These are phyloP conservation scores for Aspergillus eucalypticola DNA, from an alignment of 2,329 filamentous ascomycete genomes.

Conservation along the genomic window DNA sequence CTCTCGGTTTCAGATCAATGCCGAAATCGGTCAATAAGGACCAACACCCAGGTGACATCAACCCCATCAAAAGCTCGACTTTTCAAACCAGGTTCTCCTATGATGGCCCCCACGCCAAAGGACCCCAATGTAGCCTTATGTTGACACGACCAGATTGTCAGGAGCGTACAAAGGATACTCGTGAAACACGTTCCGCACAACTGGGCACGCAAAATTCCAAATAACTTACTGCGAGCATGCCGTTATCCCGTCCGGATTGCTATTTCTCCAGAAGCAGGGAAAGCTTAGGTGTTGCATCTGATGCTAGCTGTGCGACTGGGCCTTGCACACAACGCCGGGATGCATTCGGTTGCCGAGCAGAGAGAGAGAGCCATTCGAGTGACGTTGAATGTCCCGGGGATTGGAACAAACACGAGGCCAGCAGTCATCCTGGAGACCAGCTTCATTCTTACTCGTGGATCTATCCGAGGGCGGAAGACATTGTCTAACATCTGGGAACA, in stretches of 20 bases:
- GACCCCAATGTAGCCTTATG: not conserved
- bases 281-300: slow-evolving; percentile 8
- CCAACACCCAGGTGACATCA: not conserved
- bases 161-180: not conserved
- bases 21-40: slow-evolving; percentile 1
- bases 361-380: not conserved
- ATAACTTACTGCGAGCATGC: not conserved
- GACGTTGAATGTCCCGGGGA: not conserved
- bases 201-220: not conserved
- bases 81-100: not conserved
- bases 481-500: slow-evolving; percentile 4
- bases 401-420: slow-evolving; percentile 4
- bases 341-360: not conserved
- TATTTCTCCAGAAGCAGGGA: not conserved
- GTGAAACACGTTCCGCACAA: not conserved
- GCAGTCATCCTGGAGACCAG: not conserved
- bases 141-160: not conserved
- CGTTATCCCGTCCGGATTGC: not conserved
- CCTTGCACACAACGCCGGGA: not conserved
- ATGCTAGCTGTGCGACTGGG: not conserved
- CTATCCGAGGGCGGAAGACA: slow-evolving; percentile 1
- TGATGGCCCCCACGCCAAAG: not conserved
- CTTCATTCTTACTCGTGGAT: not conserved
- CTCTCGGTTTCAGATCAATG: not conserved
- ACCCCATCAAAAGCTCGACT: too few species aligned